Evolutionary conservation across 2,329 filamentous ascomycete genomes (phyloP).

Genomic region (Acrocalymma vagum): DNA sequence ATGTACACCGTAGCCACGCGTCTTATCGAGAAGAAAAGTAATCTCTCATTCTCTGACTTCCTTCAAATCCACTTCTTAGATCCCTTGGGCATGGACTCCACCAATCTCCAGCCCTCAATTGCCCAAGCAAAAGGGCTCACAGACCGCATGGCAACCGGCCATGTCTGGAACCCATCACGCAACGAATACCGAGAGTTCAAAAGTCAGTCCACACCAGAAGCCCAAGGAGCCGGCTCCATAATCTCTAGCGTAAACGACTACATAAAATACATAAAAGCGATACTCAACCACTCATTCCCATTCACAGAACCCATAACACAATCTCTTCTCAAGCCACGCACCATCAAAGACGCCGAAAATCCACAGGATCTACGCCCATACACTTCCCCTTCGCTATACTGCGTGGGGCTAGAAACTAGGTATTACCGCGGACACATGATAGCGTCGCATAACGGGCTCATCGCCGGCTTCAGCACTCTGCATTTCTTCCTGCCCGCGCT

Average conservation of each 20-base stretch:
- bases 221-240: slow-evolving; percentile 31
- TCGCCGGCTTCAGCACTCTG: too few relatives aligned
- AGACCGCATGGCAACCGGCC: slow-evolving; percentile 16
- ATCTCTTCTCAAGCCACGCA: slow-evolving; percentile 23
- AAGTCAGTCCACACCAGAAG: slow-evolving; percentile 19
- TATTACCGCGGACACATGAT: too few relatives aligned
- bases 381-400: too few relatives aligned
- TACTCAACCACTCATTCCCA: slow-evolving; percentile 20
- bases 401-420: too few relatives aligned
- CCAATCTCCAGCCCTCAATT: slow-evolving; percentile 44
- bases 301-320: slow-evolving; percentile 17
- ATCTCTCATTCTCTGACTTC: slow-evolving; percentile 38
- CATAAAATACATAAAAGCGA: slow-evolving; percentile 32
- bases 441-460: too few relatives aligned
- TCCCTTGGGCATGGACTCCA: slow-evolving; percentile 51
- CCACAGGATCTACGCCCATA: too few relatives aligned
- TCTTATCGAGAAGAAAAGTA: slow-evolving; percentile 54
- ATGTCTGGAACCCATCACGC: slow-evolving; percentile 17
- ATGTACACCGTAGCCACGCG: slow-evolving; percentile 61
- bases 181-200: slow-evolving; percentile 11
- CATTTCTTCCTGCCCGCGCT: too few relatives aligned
- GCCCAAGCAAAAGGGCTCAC: slow-evolving; percentile 28
- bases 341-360: too few relatives aligned
- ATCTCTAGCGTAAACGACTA: slow-evolving; percentile 28
- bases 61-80: slow-evolving; percentile 47